These are phyloP conservation scores for Gliomastix tumulicola DNA, from an alignment of 2,329 filamentous ascomycete genomes.

Conservation along the genomic window DNA sequence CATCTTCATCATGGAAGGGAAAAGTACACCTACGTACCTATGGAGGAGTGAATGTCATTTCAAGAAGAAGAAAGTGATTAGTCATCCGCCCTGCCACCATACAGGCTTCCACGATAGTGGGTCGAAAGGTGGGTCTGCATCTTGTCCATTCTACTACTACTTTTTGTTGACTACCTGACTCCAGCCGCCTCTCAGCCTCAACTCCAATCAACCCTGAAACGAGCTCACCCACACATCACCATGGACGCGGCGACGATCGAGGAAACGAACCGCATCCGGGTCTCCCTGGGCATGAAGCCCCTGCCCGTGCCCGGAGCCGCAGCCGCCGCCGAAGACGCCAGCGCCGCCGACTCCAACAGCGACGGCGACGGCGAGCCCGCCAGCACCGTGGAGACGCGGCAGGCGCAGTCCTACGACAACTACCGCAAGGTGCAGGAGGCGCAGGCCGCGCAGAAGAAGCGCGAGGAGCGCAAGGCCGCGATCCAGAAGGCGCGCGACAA, in stretches of 20 bases:
- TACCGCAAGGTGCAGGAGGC: constrained; percentile 59
- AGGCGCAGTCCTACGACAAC: constrained; percentile 68
- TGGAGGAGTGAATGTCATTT: no score
- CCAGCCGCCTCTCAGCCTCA: no score
- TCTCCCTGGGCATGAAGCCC: constrained; percentile 83
- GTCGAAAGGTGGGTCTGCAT: no score
- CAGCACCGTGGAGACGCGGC: constrained; percentile 78
- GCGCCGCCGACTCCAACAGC: constrained; percentile 37
- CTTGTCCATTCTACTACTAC: no score
- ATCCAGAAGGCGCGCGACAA: constrained; percentile 83
- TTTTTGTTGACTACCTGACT: no score
- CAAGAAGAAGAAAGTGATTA: no score
- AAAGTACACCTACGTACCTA: no score
- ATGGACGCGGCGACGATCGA: constrained; percentile 74
- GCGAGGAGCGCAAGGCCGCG: constrained; percentile 73
- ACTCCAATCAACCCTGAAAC: no score
- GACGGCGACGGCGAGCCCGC: constrained; percentile 61
- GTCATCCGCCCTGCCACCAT: no score
- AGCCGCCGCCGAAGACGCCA: constrained; percentile 31
- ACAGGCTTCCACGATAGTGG: no score
- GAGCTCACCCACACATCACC: no score
- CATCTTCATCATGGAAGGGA: no score
- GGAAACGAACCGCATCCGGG: constrained; percentile 88
- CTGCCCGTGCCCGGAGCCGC: constrained; percentile 71
- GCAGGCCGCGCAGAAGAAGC: constrained; percentile 69